These are phyloP conservation scores for Pogostemon cablin DNA, from an alignment of 257 asterid genomes.

Conservation along the genomic window DNA sequence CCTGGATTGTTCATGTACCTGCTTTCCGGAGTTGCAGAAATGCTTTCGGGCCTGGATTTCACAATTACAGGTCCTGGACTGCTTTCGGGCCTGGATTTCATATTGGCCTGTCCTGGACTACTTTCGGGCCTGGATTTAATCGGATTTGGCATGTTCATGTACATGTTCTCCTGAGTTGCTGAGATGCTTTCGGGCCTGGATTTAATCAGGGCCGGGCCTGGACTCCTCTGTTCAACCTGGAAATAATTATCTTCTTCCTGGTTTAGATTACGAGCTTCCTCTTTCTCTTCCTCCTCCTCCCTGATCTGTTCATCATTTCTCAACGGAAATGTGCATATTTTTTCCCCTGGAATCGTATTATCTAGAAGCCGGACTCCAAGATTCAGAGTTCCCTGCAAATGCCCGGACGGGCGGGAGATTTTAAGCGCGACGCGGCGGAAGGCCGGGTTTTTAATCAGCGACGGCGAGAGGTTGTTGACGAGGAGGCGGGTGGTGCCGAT, in stretches of 20 bases:
- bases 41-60: conserved; percentile 17
- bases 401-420: conserved; percentile 71
- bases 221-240: conserved; percentile 3
- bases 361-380: conserved; percentile 58
- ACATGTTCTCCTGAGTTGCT: too few relatives aligned
- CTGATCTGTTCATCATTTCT: background rate
- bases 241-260: background rate
- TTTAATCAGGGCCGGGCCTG: background rate
- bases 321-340: conserved; percentile 28
- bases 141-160: too few relatives aligned
- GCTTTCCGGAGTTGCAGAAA: conserved; percentile 26
- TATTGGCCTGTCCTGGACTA: too few relatives aligned
- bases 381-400: conserved; percentile 61
- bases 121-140: background rate
- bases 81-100: background rate
- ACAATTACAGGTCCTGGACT: background rate
- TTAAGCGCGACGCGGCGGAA: conserved; percentile 47
- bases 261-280: background rate
- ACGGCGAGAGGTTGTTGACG: conserved; percentile 54
- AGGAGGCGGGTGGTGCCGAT: conserved; percentile 67
- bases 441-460: conserved; percentile 41
- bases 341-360: conserved; percentile 30
- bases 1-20: conserved; percentile 17
- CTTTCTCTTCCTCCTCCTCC: background rate
- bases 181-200: background rate